These are phyloP conservation scores for Myrica gale DNA, from an alignment of 306 rosid species.

Conservation along the genomic window DNA sequence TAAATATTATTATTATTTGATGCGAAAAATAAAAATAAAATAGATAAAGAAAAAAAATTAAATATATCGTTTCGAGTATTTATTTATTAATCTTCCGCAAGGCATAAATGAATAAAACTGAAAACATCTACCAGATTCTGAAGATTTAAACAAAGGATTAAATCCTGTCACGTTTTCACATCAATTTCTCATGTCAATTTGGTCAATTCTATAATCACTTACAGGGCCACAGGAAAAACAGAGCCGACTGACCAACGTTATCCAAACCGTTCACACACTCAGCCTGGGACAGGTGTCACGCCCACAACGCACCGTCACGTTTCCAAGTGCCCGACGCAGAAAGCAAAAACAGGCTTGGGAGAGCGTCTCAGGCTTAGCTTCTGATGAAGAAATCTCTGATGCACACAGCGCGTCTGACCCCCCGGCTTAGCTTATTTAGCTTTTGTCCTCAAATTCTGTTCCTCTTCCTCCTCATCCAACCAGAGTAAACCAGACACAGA, in stretches of 20 bases:
- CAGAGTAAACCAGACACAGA: slow-evolving; percentile 6
- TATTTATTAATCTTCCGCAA: no score
- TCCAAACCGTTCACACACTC: slow-evolving; percentile 9
- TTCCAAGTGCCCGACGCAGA: slow-evolving; percentile 27
- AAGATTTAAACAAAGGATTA: no score
- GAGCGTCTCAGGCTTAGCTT: not conserved
- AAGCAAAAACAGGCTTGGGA: slow-evolving; percentile 7
- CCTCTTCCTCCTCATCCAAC: slow-evolving; percentile 5
- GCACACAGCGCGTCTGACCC: slow-evolving; percentile 27
- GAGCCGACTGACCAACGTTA: not conserved
- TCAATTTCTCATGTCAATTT: no score
- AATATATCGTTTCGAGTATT: no score
- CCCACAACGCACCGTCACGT: slow-evolving; percentile 19
- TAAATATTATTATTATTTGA: no score
- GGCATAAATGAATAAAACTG: no score
- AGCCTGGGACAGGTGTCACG: slow-evolving; percentile 28
- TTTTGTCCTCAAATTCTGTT: slow-evolving; percentile 1
- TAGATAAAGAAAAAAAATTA: no score
- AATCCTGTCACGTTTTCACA: no score
- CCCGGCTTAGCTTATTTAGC: slow-evolving; percentile 2
- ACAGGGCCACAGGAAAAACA: not conserved
- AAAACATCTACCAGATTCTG: no score
- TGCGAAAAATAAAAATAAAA: no score
- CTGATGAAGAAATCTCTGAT: slow-evolving; percentile 25
- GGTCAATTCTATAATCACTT: no score